phyloP scores from a whole-genome alignment of 495 filamentous ascomycete species.

The Penicillium daleae region DNA sequence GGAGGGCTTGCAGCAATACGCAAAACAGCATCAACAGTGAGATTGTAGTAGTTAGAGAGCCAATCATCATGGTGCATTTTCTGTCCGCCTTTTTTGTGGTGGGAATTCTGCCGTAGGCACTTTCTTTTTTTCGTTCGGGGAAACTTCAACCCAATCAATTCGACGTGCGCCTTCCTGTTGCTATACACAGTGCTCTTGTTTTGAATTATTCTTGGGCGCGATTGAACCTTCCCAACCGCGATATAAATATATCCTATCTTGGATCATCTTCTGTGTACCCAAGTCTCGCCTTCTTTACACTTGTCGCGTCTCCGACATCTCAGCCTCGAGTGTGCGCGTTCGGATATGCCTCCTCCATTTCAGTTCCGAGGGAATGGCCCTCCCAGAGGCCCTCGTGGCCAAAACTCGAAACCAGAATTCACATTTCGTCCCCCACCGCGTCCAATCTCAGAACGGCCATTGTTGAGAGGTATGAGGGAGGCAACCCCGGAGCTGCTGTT shows the following conservation, averaged over 20 bases:
- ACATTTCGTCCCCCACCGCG: constrained; percentile 47
- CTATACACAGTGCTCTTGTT: not conserved
- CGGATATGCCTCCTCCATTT: constrained; percentile 37
- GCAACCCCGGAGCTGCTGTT: constrained; percentile 43
- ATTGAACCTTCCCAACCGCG: not conserved
- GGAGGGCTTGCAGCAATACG: constrained; percentile 21
- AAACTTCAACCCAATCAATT: not conserved
- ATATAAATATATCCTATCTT: not conserved
- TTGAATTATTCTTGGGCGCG: not conserved
- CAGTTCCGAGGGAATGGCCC: constrained; percentile 43
- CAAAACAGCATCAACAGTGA: not conserved
- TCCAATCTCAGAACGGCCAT: constrained; percentile 49
- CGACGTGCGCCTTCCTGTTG: not conserved
- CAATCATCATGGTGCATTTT: not conserved
- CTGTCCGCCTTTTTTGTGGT: constrained; percentile 15
- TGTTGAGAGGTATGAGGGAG: constrained; percentile 44
- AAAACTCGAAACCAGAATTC: constrained; percentile 39
- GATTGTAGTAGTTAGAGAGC: not conserved
- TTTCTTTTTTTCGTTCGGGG: not conserved
- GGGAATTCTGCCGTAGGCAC: not conserved
- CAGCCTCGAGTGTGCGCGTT: constrained; percentile 9
- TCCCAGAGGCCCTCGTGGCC: not conserved
- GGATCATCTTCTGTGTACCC: too few relatives aligned
- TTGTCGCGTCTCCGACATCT: constrained; percentile 1
- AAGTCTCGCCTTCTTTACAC: not conserved